Evolutionary conservation across 2,329 filamentous ascomycete genomes (phyloP), one percentile per base, ranked within the genome.

Genomic region (Clonostachys byssicola): DNA sequence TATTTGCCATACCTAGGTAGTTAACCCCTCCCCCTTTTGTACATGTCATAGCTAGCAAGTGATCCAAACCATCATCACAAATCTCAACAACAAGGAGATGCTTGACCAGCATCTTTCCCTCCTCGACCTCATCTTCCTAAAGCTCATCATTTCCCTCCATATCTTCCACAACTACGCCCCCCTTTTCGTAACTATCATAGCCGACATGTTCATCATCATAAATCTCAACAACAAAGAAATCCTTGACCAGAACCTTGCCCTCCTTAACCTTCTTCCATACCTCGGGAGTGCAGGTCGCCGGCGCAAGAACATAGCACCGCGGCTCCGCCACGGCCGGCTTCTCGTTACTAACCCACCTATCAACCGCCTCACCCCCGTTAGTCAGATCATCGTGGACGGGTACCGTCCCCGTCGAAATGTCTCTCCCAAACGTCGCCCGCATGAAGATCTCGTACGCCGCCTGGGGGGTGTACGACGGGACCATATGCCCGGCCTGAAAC

Each of bases 401-500:
- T 2, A 65, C 51, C 34, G 75, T 70, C 12, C 84, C 81, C 1
- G 75, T 76, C 2, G 78, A 67, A 43, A 84, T 66, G 47, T 81
- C 74, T 50, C 70, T 72, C 14, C 77, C 74, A 40, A 70, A 70
- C 48, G 84, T 68, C 14, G 80, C 79, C 30, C 83, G 74, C 46
- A 78, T 75, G 54, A 86, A 85, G 36, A 83, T 65, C 51, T 75
- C 72, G 48, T 82, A 72, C 1, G 78, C 68, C 2, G 78, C 77
- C 51, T 73, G 66, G 5, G 81, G 81, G 63, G 83, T 80, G 56
- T 80, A 81, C 36, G 73, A 75, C 0, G 80, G 78, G 1, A 83
- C 74, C 55, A 80, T 74, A 58, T 87, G 84, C 4, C 85, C 83
- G 10, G 83, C 73, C 56, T 86, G 77, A 59, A 82, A 86, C 38